These are phyloP conservation scores for Fraxinus floribunda DNA, from an alignment of 305 asterid species.

Conservation along the genomic window DNA sequence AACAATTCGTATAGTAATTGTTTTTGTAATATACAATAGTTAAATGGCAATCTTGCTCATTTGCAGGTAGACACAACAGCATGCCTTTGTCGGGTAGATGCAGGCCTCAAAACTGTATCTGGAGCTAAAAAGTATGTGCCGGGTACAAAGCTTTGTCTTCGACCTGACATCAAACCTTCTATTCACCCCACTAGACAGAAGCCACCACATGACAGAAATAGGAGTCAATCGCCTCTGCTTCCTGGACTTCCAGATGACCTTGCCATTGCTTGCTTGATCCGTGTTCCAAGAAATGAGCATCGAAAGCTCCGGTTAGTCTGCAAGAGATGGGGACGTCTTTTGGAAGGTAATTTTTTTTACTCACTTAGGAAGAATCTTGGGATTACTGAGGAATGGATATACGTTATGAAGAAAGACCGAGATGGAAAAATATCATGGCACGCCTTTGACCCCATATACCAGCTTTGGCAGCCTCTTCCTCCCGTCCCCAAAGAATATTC, in stretches of 20 bases:
- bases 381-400: constrained; percentile 67
- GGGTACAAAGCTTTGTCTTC: constrained; percentile 58
- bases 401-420: constrained; percentile 59
- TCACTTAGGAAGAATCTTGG: constrained; percentile 53
- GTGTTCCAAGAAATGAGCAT: constrained; percentile 64
- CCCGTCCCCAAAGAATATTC: constrained; percentile 61
- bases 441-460: constrained; percentile 63
- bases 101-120: constrained; percentile 63
- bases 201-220: constrained; percentile 52
- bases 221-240: constrained; percentile 53
- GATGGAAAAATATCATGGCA: constrained; percentile 65
- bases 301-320: constrained; percentile 61
- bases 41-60: neutral
- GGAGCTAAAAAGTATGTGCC: constrained; percentile 68
- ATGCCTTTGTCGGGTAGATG: constrained; percentile 69
- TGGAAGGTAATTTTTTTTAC: constrained; percentile 61
- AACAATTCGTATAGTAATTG: neutral
- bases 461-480: constrained; percentile 61
- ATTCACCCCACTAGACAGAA: constrained; percentile 59
- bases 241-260: constrained; percentile 78
- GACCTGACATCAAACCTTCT: constrained; percentile 59
- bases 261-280: constrained; percentile 69
- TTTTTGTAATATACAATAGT: neutral
- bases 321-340: constrained; percentile 66
- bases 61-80: constrained; percentile 67